Conservation (phyloP, 208 protist species). For the Acanthamoeba royreba region DNA sequence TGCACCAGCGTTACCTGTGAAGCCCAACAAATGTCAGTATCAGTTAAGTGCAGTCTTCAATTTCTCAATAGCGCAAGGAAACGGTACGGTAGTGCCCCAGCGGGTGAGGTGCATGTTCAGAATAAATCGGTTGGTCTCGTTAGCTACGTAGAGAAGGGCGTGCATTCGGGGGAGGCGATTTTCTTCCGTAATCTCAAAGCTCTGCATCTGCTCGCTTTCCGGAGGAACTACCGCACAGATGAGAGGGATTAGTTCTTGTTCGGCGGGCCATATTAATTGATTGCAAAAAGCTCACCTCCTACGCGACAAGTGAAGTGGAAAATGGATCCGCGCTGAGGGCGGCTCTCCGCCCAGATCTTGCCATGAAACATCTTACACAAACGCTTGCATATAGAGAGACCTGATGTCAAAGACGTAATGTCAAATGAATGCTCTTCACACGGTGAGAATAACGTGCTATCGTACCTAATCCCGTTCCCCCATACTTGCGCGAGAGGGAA, state of each 20-base stretch:
- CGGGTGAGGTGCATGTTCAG: background rate
- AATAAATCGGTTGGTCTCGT: slow-evolving; percentile 12
- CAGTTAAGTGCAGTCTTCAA: background rate
- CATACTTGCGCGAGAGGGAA: slow-evolving; percentile 60
- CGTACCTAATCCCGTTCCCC: background rate
- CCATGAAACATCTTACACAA: slow-evolving; percentile 3
- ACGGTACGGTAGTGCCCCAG: background rate
- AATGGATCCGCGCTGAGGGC: background rate
- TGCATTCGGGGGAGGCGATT: background rate
- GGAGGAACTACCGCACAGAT: too few relatives aligned
- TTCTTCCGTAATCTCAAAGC: too few relatives aligned
- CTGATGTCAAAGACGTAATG: background rate
- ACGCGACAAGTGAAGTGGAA: background rate
- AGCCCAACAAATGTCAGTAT: background rate
- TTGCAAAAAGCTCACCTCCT: too few relatives aligned
- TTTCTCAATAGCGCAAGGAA: background rate
- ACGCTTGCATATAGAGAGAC: background rate
- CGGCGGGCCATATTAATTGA: too few relatives aligned
- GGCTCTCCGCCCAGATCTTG: slow-evolving; percentile 17
- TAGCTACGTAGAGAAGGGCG: background rate
- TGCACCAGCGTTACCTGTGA: background rate
- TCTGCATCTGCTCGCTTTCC: background rate
- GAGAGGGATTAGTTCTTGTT: too few relatives aligned
- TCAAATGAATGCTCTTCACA: background rate
- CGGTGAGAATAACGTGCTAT: too few relatives aligned